phyloP scores from a whole-genome alignment of 179 eudicot genomes.

The Silene vulgaris region DNA sequence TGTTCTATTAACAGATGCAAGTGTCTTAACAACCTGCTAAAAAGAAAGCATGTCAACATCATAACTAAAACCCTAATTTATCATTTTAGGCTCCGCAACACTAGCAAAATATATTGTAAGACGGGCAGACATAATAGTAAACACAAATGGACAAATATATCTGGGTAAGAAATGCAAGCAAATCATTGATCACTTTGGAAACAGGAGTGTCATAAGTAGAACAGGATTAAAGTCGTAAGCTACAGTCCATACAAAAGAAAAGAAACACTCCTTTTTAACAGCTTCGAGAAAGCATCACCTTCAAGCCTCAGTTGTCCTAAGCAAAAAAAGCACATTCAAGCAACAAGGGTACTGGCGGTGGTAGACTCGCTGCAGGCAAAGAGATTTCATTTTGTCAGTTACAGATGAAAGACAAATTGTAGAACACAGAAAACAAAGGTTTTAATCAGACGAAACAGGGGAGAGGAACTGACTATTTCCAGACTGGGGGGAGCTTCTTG shows the following conservation, averaged over 20 bases:
- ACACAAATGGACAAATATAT: not conserved
- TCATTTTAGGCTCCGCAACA: not conserved
- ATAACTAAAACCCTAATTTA: too few species aligned
- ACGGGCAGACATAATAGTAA: not conserved
- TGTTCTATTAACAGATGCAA: too few species aligned
- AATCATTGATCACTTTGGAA: not conserved
- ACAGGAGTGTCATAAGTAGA: constrained; percentile 12
- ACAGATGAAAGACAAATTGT: not conserved
- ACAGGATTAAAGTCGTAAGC: constrained; percentile 13
- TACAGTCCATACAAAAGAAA: constrained; percentile 16
- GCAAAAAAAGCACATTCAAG: constrained; percentile 22
- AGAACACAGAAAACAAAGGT: not conserved
- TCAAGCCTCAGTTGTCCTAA: not conserved
- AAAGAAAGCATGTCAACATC: not conserved
- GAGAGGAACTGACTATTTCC: constrained; percentile 40
- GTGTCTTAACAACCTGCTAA: too few species aligned
- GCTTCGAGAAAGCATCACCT: not conserved
- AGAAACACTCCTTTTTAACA: not conserved
- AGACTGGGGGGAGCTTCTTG: constrained; percentile 51
- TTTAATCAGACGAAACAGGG: too few species aligned
- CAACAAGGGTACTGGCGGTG: constrained; percentile 50
- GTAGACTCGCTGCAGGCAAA: constrained; percentile 43
- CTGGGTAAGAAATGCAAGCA: not conserved
- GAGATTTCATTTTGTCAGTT: not conserved
- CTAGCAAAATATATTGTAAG: not conserved